Evolutionary conservation across 768 basidiomycete genomes (phyloP), one percentile per base, ranked within the genome.

Genomic region (Holtermanniella nyarrowii): DNA sequence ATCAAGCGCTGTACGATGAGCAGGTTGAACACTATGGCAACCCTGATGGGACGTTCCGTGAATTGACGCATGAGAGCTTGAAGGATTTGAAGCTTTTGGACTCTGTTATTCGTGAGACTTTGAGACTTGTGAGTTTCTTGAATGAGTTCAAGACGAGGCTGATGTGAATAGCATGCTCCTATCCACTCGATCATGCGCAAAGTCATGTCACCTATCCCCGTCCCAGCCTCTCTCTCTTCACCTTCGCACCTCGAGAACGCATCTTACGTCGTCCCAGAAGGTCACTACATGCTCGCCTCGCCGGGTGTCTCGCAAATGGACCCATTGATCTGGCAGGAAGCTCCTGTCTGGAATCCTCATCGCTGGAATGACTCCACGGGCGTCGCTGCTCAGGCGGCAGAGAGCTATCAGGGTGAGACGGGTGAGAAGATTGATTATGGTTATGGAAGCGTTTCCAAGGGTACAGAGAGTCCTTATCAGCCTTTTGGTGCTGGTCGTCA

Each of bases 401-500:
- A 80, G 62, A 77, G 78, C 58, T 89, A 95, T 53, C 60, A 60
- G 64, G 72, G 74, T 39, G 52, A 44, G 14, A 82, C 82, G 61
- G 85, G 87, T 51, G 88, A 93, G 72, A 90, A 90, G 76, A 76
- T 97, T 55, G 95, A 99, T 72, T 99, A 84, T 64, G 95, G 95
- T 1, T 99, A 88, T 71, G 95, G 95, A 48, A 80, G 83, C 54
- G 86, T 99, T 47, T 87, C 84, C 75, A 96, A 96, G 75, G 91
- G 91, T 46, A 96, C 91, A 4, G 87, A 91, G 52, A 87, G 84
- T 60, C 88, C 88, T 45, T 96, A 97, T 71, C 87, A 95, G 69
- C 95, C 95, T 1, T 99, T 99, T 63, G 95, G 95, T 56, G 93
- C 95, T 47, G 95, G 95, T 24, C 79, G 86, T 62, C 93, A 96